phyloP scores from a whole-genome alignment of 192 early-diverging fungal species.

The Podila horticola region DNA sequence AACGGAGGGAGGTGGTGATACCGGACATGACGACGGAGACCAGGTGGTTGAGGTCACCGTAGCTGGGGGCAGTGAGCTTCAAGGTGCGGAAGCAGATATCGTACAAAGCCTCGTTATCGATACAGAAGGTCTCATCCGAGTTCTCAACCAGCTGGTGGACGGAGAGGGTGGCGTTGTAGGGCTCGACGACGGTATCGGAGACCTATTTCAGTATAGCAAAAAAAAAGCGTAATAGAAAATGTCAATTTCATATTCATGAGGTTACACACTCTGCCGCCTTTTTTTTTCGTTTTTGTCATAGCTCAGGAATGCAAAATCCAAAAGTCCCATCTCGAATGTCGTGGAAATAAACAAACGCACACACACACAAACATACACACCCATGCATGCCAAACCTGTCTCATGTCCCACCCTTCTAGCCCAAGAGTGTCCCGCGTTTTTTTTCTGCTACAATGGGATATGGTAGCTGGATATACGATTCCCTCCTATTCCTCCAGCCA shows the following conservation, averaged over 20 bases:
- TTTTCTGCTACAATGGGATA: too few species aligned
- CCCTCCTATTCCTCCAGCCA: too few species aligned
- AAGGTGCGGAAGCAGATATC: constrained; percentile 99
- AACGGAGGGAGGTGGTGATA: constrained; percentile 88
- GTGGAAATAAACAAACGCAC: too few species aligned
- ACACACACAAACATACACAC: too few species aligned
- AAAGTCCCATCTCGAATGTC: too few species aligned
- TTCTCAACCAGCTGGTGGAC: constrained; percentile 99
- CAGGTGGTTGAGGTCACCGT: constrained; percentile 96
- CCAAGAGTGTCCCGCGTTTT: too few species aligned
- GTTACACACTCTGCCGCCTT: too few species aligned
- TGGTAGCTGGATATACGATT: too few species aligned
- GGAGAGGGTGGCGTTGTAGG: constrained; percentile 98
- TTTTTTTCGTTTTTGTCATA: too few species aligned
- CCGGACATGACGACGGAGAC: constrained; percentile 98
- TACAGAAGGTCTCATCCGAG: constrained; percentile 99
- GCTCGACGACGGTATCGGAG: constrained; percentile 98
- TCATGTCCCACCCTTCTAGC: too few species aligned
- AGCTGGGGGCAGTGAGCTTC: constrained; percentile 92
- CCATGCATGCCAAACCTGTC: too few species aligned
- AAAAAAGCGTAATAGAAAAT: background rate
- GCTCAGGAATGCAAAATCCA: too few species aligned
- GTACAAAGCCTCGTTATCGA: constrained; percentile 99
- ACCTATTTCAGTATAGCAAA: constrained; percentile 54
- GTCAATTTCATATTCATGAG: background rate